Conservation (phyloP, 2,329 filamentous ascomycete species). For the Metarhizium guizhouense region DNA sequence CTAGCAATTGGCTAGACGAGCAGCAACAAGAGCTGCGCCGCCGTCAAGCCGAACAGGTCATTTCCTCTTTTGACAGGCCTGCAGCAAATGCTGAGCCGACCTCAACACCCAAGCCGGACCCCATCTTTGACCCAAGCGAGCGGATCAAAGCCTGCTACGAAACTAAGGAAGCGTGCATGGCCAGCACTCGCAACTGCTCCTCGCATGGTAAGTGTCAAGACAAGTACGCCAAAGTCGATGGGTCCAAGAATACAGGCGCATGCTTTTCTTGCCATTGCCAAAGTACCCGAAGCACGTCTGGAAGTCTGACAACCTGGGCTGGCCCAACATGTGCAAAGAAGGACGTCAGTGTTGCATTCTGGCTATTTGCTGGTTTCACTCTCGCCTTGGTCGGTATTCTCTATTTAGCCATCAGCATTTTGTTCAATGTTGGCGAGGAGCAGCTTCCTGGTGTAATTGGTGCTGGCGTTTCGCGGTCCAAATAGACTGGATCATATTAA, state of each 20-base stretch:
- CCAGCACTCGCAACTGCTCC: conserved; percentile 68
- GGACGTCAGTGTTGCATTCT: conserved; percentile 83
- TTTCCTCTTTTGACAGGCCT: conserved; percentile 26
- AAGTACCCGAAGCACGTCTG: conserved; percentile 44
- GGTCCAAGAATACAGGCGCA: conserved; percentile 28
- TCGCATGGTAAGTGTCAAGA: conserved; percentile 70
- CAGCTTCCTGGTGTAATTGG: conserved; percentile 89
- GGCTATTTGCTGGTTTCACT: conserved; percentile 70
- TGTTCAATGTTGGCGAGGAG: conserved; percentile 78
- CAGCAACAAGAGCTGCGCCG: conserved; percentile 34
- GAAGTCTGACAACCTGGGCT: conserved; percentile 67
- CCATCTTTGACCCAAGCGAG: conserved; percentile 27
- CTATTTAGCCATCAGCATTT: conserved; percentile 62
- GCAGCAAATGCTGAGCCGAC: conserved; percentile 15
- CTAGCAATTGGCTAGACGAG: conserved; percentile 31
- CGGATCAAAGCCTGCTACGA: conserved; percentile 66
- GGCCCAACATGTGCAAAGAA: conserved; percentile 84
- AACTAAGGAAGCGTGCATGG: conserved; percentile 57
- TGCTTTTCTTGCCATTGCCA: conserved; percentile 79
- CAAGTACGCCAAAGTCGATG: conserved; percentile 44
- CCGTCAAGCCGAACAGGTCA: conserved; percentile 39
- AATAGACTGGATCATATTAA: conserved; percentile 25
- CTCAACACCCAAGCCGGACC: conserved; percentile 14
- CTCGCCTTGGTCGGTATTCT: conserved; percentile 61
- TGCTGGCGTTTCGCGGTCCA: conserved; percentile 77